phyloP scores from a whole-genome alignment of 805 yeast species.

The Metschnikowia cubensis region DNA sequence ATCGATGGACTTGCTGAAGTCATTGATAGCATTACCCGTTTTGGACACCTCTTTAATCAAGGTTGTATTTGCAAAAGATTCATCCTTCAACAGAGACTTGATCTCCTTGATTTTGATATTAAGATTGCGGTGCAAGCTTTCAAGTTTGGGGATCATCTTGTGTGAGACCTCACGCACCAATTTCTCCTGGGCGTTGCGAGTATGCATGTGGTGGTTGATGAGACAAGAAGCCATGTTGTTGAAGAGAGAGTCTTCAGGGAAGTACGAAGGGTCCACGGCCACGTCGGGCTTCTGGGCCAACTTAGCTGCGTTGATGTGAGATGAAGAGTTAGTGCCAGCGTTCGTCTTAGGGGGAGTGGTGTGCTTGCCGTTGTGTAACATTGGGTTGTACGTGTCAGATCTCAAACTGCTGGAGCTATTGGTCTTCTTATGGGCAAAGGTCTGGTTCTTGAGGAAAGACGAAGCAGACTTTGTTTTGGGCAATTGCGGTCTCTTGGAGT shows the following conservation, averaged over 20 bases:
- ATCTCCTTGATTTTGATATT: constrained; percentile 39
- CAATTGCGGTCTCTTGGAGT: constrained; percentile 20
- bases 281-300: constrained; percentile 20
- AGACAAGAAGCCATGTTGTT: constrained; percentile 29
- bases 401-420: constrained; percentile 12
- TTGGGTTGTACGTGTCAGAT: constrained; percentile 6
- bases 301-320: constrained; percentile 14
- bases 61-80: constrained; percentile 36
- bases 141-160: constrained; percentile 37
- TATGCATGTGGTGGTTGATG: constrained; percentile 32
- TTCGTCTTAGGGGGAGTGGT: constrained; percentile 3
- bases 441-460: constrained; percentile 21
- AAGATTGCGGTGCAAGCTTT: constrained; percentile 32
- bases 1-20: constrained; percentile 31
- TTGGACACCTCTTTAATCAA: constrained; percentile 45
- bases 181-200: constrained; percentile 25
- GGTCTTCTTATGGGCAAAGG: constrained; percentile 19
- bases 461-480: constrained; percentile 24
- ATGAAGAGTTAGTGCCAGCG: background rate
- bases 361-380: background rate
- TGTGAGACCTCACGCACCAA: constrained; percentile 29
- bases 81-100: constrained; percentile 36
- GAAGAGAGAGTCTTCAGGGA: constrained; percentile 25
- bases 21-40: constrained; percentile 51
- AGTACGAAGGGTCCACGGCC: constrained; percentile 20